Base-by-base conservation (phyloP, 306 rosid species). In the Betula pendula region DNA sequence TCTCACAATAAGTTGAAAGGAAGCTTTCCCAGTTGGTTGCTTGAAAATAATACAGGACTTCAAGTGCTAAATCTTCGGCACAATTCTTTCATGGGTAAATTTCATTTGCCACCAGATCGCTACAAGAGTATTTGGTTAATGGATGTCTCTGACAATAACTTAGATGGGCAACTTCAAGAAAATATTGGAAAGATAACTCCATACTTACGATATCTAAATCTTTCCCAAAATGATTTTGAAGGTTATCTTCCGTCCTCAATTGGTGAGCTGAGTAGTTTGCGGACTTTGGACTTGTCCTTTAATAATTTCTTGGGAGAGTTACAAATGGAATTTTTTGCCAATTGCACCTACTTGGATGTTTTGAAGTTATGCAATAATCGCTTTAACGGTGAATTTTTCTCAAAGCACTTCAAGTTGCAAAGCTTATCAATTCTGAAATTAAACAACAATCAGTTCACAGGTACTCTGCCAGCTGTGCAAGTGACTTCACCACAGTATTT, bases 161-260 rank as follows among this genome's bases (percentile, higher is more conserved):
- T 74, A 1, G 49, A 16, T 43, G 78, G 78, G 12, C 70, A 24
- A 31, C 33, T 74, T 7, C 78, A 67, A 5, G 55, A 24, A 0
- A 5, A 45, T n/a, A 43, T 60, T 8, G 72, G 71, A 50, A 33
- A 49, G 0, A 67, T 74, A 11, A 52, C 45, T 16, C 12, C 31
- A 17, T 14, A 74, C 29, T 8, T 74, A 24, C 0, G 0, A 8
- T 0, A 0, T n/a, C 15, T 74, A 9, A 17, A 27, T 45, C 1
- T 44, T 15, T 59, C 70, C 25, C 12, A 1, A 19, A 74, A 74
- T 60, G 3, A 2, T 17, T 60, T 74, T 27, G 31, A 74, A 74
- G 78, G 78, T 25, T 24, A 43, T 74, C 70, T 74, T 8, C 78
- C 78, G 1, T 45, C 58, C 0, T 74, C 78, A 27, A 59, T 74